Percentiles rank a stretch among this genome's conserved stretches.
Conservation (phyloP, 2,329 filamentous ascomycete species). For the Cladobotryum mycophilum region DNA sequence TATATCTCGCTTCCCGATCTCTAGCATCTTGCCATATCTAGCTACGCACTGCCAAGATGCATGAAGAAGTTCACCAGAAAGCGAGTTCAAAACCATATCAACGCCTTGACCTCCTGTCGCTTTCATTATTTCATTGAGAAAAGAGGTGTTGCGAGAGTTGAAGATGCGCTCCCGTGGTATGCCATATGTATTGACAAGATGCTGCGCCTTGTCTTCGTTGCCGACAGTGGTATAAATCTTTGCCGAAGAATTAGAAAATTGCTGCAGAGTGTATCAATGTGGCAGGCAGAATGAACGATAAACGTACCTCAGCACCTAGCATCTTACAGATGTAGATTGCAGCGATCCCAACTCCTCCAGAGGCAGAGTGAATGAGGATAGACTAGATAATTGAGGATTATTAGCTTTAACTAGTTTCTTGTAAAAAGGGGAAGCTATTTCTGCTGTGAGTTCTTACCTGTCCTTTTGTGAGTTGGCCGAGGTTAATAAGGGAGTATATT, state of each 20-base stretch:
- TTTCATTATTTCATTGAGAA: constrained; percentile 22
- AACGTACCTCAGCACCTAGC: constrained; percentile 18
- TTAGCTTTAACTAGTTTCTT: too few relatives aligned
- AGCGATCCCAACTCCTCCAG: constrained; percentile 6
- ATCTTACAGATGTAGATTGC: constrained; percentile 4
- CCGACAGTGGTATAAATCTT: constrained; percentile 27
- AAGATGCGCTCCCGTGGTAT: constrained; percentile 30
- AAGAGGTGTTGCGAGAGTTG: constrained; percentile 25
- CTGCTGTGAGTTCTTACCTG: too few relatives aligned
- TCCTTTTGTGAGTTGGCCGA: constrained; percentile 16
- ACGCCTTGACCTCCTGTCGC: constrained; percentile 26
- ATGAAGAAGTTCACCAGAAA: constrained; percentile 35
- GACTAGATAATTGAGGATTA: not conserved
- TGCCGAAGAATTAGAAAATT: too few relatives aligned
- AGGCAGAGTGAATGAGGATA: constrained; percentile 4
- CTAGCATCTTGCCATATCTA: constrained; percentile 37
- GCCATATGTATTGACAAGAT: constrained; percentile 24
- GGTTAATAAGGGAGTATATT: constrained; percentile 15
- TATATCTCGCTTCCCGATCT: constrained; percentile 40
- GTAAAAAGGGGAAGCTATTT: too few relatives aligned
- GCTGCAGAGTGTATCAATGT: too few relatives aligned
- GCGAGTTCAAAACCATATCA: constrained; percentile 34
- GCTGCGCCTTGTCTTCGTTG: constrained; percentile 26
- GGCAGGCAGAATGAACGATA: too few relatives aligned
- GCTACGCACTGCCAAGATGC: constrained; percentile 40